These are phyloP conservation scores for Calonectria multiphialidica DNA, from an alignment of 2,329 filamentous ascomycete genomes.

Conservation along the genomic window DNA sequence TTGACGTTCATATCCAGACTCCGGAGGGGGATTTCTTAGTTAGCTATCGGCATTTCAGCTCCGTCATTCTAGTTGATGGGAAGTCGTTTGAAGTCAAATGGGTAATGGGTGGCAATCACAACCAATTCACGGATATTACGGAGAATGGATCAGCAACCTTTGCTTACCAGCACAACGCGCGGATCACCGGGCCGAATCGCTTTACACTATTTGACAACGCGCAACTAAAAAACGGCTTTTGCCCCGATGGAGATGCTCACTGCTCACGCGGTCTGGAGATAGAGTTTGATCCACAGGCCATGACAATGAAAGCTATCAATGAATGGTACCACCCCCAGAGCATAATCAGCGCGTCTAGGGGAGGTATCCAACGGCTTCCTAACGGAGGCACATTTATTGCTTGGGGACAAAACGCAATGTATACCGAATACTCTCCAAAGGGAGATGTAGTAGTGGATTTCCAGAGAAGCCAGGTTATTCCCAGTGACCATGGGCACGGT, in stretches of 20 bases:
- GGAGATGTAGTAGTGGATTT: constrained; percentile 4
- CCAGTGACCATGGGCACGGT: not conserved
- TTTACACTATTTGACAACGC: constrained; percentile 4
- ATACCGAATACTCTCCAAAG: not conserved
- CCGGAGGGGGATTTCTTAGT: not conserved
- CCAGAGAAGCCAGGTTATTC: not conserved
- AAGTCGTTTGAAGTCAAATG: not conserved
- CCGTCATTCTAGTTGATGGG: not conserved
- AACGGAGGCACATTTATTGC: not conserved
- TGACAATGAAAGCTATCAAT: not conserved
- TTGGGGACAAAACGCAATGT: constrained; percentile 8
- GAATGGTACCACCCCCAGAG: constrained; percentile 12
- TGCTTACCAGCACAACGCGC: not conserved
- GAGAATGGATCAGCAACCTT: not conserved
- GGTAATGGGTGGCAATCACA: not conserved
- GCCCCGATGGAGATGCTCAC: not conserved
- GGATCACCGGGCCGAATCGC: not conserved
- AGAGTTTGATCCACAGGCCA: not conserved
- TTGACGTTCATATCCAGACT: not conserved
- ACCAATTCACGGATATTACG: constrained; percentile 2
- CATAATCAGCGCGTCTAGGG: not conserved
- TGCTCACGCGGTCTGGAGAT: constrained; percentile 3
- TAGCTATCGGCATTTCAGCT: not conserved
- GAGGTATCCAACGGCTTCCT: not conserved
- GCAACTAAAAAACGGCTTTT: not conserved